These are phyloP conservation scores for Fusarium chaquense DNA, from an alignment of 2,329 filamentous ascomycete species.

Conservation along the genomic window DNA sequence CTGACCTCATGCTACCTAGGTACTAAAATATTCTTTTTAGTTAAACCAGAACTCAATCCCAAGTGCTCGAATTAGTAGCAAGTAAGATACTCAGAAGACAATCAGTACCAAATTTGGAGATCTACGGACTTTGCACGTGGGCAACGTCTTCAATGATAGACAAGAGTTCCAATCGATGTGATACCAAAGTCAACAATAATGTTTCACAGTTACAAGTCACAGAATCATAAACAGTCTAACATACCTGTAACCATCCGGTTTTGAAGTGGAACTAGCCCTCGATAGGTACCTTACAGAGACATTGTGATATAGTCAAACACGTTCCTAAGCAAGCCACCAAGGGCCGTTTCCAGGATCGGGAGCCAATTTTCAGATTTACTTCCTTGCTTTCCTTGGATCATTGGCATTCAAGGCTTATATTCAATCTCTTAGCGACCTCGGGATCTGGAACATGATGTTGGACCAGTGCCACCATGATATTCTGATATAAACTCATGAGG, in stretches of 20 bases:
- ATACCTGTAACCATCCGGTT: not conserved
- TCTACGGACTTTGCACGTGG: not conserved
- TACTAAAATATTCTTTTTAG: too few relatives aligned
- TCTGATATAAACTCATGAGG: slow-evolving; percentile 4
- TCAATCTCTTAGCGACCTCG: slow-evolving; percentile 8
- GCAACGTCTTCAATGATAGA: not conserved
- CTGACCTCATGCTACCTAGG: not conserved
- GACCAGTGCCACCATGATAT: slow-evolving; percentile 10
- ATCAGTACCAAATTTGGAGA: not conserved
- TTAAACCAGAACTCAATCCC: not conserved
- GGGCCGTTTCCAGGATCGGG: not conserved
- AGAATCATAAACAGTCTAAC: not conserved
- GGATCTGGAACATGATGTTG: slow-evolving; percentile 10
- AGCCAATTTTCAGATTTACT: not conserved
- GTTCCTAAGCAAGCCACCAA: slow-evolving; percentile 11
- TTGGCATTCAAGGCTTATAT: slow-evolving; percentile 11
- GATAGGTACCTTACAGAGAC: not conserved
- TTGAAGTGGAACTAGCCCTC: not conserved
- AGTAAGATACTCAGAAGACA: too few relatives aligned
- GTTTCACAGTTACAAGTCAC: not conserved
- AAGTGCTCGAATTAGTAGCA: accelerated
- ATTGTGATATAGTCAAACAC: not conserved
- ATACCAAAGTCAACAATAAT: not conserved
- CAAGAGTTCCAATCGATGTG: accelerated
- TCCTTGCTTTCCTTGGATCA: not conserved